These are phyloP conservation scores for Mucor saturninus DNA, from an alignment of 371 early-diverging fungal genomes.

Conservation along the genomic window DNA sequence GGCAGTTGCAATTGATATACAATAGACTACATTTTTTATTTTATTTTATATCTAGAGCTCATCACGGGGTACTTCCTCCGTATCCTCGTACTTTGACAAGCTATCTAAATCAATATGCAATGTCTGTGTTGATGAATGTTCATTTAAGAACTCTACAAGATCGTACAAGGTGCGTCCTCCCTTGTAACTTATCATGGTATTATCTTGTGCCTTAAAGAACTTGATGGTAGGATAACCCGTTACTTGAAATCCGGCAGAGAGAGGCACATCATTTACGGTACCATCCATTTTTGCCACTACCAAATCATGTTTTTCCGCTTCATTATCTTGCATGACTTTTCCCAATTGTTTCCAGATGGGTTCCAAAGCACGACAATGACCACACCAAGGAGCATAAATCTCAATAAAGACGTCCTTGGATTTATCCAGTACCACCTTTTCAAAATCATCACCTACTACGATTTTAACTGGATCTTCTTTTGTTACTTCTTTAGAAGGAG, in stretches of 20 bases:
- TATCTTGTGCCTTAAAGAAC: conserved; percentile 78
- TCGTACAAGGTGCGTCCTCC: conserved; percentile 78
- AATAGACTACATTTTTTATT: too few relatives aligned
- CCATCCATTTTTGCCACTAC: conserved; percentile 93
- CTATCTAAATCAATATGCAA: conserved; percentile 4
- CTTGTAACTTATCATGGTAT: conserved; percentile 73
- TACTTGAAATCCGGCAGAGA: conserved; percentile 63
- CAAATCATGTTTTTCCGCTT: conserved; percentile 48
- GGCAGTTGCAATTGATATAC: too few relatives aligned
- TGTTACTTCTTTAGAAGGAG: conserved; percentile 50
- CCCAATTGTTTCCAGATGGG: conserved; percentile 77
- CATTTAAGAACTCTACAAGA: conserved; percentile 70
- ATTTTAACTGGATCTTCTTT: conserved; percentile 76
- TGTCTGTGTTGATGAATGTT: conserved; percentile 13
- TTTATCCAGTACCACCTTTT: conserved; percentile 75
- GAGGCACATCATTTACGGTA: conserved; percentile 87
- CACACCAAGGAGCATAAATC: conserved; percentile 83
- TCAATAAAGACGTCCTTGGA: conserved; percentile 78
- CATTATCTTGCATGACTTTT: conserved; percentile 41
- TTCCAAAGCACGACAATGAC: conserved; percentile 80
- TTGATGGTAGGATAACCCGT: conserved; percentile 92
- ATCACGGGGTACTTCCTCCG: too few relatives aligned
- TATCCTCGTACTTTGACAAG: not conserved
- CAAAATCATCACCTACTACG: conserved; percentile 76
- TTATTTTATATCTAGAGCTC: too few relatives aligned